phyloP scores from a whole-genome alignment of 345 rosid species.

The Camelina sativa region DNA sequence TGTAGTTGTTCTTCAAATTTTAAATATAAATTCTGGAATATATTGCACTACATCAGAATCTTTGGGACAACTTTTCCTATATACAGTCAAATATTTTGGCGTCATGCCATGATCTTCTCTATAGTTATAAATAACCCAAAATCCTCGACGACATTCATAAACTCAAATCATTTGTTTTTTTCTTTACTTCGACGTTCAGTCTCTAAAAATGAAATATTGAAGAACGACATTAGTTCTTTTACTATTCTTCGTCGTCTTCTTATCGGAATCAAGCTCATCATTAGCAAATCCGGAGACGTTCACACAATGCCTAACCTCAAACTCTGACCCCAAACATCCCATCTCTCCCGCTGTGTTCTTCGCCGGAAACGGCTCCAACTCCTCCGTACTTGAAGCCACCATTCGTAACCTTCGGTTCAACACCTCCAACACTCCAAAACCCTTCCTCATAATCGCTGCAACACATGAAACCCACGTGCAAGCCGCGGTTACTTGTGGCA shows the following conservation, averaged over 20 bases:
- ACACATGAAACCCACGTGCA: conserved; percentile 61
- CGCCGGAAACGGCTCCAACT: conserved; percentile 51
- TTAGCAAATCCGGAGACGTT: conserved; percentile 39
- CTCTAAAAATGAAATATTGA: conserved; percentile 35
- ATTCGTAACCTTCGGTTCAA: conserved; percentile 61
- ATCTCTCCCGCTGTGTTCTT: conserved; percentile 42
- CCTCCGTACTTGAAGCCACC: conserved; percentile 50
- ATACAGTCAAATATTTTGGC: too few relatives aligned
- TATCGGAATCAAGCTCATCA: conserved; percentile 33
- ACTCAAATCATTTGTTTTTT: neutral
- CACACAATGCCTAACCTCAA: conserved; percentile 48
- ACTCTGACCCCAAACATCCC: conserved; percentile 44
- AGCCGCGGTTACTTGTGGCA: conserved; percentile 60
- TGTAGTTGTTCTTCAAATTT: too few relatives aligned
- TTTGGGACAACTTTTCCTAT: too few relatives aligned
- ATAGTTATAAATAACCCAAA: conserved; percentile 28
- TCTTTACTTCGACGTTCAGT: neutral
- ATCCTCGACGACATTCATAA: conserved; percentile 8
- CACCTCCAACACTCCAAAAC: conserved; percentile 59
- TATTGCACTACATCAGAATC: too few relatives aligned
- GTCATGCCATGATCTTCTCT: neutral
- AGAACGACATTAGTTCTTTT: conserved; percentile 12
- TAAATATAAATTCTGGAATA: too few relatives aligned
- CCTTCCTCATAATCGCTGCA: conserved; percentile 61
- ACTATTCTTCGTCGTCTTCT: conserved; percentile 17